Conservation (phyloP, 140 eudicot species). For the Bidens hawaiensis region DNA sequence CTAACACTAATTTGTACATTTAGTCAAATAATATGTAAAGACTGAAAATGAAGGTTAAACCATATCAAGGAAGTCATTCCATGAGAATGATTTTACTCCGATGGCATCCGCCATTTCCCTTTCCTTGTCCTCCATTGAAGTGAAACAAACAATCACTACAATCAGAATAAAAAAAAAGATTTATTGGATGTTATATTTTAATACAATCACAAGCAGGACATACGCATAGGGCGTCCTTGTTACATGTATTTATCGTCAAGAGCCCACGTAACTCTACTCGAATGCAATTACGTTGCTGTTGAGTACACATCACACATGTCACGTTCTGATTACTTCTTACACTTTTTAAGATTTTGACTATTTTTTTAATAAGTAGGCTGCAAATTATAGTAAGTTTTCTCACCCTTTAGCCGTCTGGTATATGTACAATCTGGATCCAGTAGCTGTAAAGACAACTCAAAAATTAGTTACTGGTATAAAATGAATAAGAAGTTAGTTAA, state of each 20-base stretch:
- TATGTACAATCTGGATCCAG: conserved; percentile 68
- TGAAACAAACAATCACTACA: conserved; percentile 73
- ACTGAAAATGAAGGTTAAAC: conserved; percentile 29
- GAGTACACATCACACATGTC: too few species aligned
- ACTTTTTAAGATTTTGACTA: background rate
- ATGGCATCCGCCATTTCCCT: conserved; percentile 38
- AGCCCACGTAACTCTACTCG: too few species aligned
- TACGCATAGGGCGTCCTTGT: background rate
- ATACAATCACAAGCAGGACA: background rate
- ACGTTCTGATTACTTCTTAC: too few species aligned
- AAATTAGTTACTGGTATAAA: background rate
- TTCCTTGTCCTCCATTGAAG: conserved; percentile 53
- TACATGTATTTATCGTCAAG: background rate
- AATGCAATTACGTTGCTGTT: too few species aligned
- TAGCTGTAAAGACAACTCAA: conserved; percentile 44
- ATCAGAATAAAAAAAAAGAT: background rate
- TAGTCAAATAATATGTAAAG: background rate
- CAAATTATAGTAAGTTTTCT: conserved; percentile 19
- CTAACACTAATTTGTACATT: too few species aligned
- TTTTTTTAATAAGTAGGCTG: background rate
- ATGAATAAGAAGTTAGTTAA: background rate
- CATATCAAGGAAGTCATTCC: conserved; percentile 67
- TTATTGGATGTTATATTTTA: background rate
- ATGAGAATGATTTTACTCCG: conserved; percentile 58
- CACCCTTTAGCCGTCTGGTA: conserved; percentile 66